Evolutionary conservation across 257 asterid species (phyloP).

Genomic region (Catharanthus roseus): DNA sequence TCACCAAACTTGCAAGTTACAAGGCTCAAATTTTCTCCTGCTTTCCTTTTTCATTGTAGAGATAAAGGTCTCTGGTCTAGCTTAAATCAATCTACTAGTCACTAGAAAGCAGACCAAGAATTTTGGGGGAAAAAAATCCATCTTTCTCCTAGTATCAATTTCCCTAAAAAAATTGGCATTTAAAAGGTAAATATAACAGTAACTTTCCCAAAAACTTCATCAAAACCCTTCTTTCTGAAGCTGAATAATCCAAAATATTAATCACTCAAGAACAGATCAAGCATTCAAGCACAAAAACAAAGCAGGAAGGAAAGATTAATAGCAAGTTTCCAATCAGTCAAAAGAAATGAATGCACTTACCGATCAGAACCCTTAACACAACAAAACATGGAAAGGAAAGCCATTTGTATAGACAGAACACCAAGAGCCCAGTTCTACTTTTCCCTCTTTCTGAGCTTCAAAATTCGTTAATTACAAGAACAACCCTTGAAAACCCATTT

Average conservation of each 20-base stretch:
- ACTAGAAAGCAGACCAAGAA: neutral
- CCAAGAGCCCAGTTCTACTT: slow-evolving; percentile 18
- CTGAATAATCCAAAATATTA: neutral
- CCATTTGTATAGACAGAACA: slow-evolving; percentile 31
- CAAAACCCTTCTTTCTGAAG: neutral
- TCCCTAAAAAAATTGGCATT: slow-evolving; percentile 2
- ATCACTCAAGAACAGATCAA: neutral
- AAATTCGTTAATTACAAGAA: slow-evolving; percentile 8
- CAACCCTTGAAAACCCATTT: slow-evolving; percentile 12
- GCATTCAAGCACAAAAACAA: neutral
- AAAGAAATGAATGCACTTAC: slow-evolving; percentile 33
- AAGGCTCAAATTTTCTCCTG: neutral
- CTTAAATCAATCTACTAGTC: neutral
- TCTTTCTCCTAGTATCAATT: neutral
- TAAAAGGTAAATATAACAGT: neutral
- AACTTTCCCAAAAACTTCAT: neutral
- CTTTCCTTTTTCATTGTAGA: neutral
- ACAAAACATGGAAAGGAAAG: slow-evolving; percentile 43
- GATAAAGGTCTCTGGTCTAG: neutral
- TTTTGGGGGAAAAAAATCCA: neutral
- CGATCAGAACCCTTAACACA: slow-evolving; percentile 64
- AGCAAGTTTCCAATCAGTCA: slow-evolving; percentile 20
- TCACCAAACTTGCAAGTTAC: neutral
- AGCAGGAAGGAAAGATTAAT: slow-evolving; percentile 6
- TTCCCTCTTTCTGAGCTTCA: slow-evolving; percentile 14